These are phyloP conservation scores for Scheffersomyces amazonensis DNA, from an alignment of 805 yeast species.

Conservation along the genomic window DNA sequence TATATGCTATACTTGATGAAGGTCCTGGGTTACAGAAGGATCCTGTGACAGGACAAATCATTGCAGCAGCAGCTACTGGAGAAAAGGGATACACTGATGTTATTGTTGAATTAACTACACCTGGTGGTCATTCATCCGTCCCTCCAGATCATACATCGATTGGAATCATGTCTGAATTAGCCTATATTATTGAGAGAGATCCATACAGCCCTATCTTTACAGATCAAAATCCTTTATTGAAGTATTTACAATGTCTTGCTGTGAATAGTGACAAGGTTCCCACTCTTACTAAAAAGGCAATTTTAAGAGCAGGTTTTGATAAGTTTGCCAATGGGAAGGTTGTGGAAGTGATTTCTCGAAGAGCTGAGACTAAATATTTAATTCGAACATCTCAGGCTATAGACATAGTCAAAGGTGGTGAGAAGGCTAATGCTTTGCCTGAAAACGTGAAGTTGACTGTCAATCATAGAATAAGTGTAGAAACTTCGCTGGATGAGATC, in stretches of 20 bases:
- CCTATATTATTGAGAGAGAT: constrained; percentile 51
- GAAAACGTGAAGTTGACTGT: constrained; percentile 26
- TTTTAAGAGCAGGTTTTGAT: constrained; percentile 32
- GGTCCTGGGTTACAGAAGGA: constrained; percentile 51
- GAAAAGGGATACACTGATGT: constrained; percentile 49
- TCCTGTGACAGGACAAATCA: constrained; percentile 46
- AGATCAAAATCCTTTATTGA: constrained; percentile 55
- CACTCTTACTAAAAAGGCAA: constrained; percentile 24
- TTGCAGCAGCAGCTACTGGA: constrained; percentile 49
- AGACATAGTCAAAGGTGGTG: constrained; percentile 33
- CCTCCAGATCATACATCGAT: constrained; percentile 80
- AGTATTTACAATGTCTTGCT: constrained; percentile 61
- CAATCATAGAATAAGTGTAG: constrained; percentile 33
- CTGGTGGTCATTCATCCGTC: constrained; percentile 75
- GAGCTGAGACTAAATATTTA: constrained; percentile 20
- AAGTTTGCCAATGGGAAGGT: constrained; percentile 27
- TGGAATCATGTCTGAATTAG: constrained; percentile 63
- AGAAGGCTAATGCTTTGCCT: constrained; percentile 37
- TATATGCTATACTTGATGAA: constrained; percentile 68
- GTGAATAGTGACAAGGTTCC: constrained; percentile 35
- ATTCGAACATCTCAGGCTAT: constrained; percentile 33
- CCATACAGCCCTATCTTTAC: constrained; percentile 48
- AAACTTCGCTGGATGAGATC: constrained; percentile 19
- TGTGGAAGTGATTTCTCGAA: constrained; percentile 14
- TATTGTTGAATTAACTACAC: constrained; percentile 47